phyloP scores from a whole-genome alignment of 192 early-diverging fungal genomes.

The Umbelopsis sp. region DNA sequence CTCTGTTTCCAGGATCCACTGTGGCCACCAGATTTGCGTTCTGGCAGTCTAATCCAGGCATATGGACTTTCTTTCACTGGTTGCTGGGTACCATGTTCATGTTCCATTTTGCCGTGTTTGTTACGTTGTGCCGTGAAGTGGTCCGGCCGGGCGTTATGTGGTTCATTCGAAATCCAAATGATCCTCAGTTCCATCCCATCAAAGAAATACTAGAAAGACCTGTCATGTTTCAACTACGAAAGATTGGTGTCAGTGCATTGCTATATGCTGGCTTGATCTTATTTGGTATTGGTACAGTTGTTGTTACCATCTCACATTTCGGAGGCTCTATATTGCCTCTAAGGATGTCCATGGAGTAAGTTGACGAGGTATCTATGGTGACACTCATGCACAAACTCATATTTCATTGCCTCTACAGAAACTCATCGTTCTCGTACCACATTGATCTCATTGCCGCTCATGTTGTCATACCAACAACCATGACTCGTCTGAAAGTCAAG shows the following conservation, averaged over 20 bases:
- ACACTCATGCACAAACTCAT: not conserved
- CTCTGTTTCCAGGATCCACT: slow-evolving; percentile 69
- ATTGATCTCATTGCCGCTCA: slow-evolving; percentile 75
- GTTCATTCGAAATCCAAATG: slow-evolving; percentile 98
- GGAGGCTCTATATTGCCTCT: slow-evolving; percentile 56
- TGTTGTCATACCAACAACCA: slow-evolving; percentile 69
- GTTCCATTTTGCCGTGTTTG: slow-evolving; percentile 91
- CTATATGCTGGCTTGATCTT: slow-evolving; percentile 86
- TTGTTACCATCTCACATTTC: slow-evolving; percentile 11
- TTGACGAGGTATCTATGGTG: not conserved
- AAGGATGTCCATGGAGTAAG: slow-evolving; percentile 66
- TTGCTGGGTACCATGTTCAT: slow-evolving; percentile 91
- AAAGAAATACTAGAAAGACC: slow-evolving; percentile 89
- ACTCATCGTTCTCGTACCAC: slow-evolving; percentile 50
- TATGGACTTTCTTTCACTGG: slow-evolving; percentile 86
- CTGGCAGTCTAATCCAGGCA: slow-evolving; percentile 62
- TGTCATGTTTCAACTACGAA: slow-evolving; percentile 74
- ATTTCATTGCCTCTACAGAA: not conserved
- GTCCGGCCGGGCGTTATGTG: slow-evolving; percentile 95
- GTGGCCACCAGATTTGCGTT: slow-evolving; percentile 59
- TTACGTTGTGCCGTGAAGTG: slow-evolving; percentile 77
- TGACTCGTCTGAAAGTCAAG: slow-evolving; percentile 64
- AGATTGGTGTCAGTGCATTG: slow-evolving; percentile 77
- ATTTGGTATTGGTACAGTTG: slow-evolving; percentile 68
- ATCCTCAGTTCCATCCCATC: slow-evolving; percentile 93